phyloP scores from a whole-genome alignment of 192 early-diverging fungal species.

The Linnemannia schmuckeri region DNA sequence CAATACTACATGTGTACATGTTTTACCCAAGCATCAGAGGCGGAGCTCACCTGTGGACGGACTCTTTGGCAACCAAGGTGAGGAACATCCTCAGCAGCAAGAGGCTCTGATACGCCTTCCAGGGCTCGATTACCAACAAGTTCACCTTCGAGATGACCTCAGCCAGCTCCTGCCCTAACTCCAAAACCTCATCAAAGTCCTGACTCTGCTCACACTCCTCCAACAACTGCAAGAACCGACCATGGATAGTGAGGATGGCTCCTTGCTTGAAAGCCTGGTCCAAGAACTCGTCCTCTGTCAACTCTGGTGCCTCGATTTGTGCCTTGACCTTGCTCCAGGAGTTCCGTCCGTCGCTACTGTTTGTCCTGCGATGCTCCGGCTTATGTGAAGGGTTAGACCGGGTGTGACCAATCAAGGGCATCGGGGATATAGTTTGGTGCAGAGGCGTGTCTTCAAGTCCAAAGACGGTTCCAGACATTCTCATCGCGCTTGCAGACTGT shows the following conservation, averaged over 20 bases:
- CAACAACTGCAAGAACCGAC: conserved; percentile 33
- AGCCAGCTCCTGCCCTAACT: conserved; percentile 38
- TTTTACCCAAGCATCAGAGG: neutral
- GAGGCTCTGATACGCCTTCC: conserved; percentile 49
- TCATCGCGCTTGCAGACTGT: neutral
- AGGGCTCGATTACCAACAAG: conserved; percentile 32
- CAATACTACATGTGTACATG: neutral
- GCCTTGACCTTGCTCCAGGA: conserved; percentile 39
- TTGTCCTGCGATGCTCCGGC: neutral
- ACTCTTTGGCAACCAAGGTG: conserved; percentile 49
- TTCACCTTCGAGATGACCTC: conserved; percentile 47
- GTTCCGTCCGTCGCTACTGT: conserved; percentile 11
- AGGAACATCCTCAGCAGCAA: conserved; percentile 48
- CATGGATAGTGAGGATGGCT: conserved; percentile 36
- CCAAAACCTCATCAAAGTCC: conserved; percentile 48
- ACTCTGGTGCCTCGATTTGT: conserved; percentile 33
- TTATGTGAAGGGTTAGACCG: neutral
- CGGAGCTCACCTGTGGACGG: conserved; percentile 39
- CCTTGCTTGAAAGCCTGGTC: conserved; percentile 32
- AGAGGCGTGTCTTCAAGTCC: conserved; percentile 32
- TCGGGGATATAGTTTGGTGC: conserved; percentile 17
- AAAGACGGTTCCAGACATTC: conserved; percentile 25
- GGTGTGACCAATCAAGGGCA: conserved; percentile 21
- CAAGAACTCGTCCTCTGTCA: conserved; percentile 48
- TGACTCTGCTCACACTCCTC: conserved; percentile 36